Evolutionary conservation across 768 basidiomycete genomes (phyloP).

Genomic region (Calocybe gangraenosa): DNA sequence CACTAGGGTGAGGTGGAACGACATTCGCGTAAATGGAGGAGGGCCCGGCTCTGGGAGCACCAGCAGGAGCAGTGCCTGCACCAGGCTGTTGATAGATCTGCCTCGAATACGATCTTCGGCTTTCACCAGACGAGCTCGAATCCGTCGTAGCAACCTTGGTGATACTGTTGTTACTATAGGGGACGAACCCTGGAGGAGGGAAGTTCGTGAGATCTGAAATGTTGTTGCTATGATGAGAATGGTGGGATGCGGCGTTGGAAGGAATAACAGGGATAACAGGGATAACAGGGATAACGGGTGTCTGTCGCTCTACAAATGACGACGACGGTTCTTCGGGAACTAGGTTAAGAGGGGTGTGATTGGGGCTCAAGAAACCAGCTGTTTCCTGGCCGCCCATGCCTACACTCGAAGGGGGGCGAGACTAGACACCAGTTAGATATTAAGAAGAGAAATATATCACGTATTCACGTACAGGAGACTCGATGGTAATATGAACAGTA

Average conservation of each 20-base stretch:
- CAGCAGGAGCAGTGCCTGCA: too few relatives aligned
- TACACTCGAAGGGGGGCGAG: conserved; percentile 2
- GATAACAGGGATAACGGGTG: too few relatives aligned
- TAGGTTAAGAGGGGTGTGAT: background rate
- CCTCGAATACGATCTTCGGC: too few relatives aligned
- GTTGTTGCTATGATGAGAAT: background rate
- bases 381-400: conserved; percentile 1
- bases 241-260: too few relatives aligned
- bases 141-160: too few relatives aligned
- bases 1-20: background rate
- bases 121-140: too few relatives aligned
- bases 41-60: too few relatives aligned
- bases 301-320: too few relatives aligned
- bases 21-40: background rate
- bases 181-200: conserved; percentile 2
- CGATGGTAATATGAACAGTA: conserved; percentile 9
- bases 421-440: too few relatives aligned
- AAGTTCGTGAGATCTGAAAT: background rate
- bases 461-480: conserved; percentile 16
- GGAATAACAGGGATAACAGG: too few relatives aligned
- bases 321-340: background rate
- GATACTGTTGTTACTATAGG: background rate
- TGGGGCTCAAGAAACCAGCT: conserved; percentile 1
- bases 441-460: too few relatives aligned
- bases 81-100: too few relatives aligned